Evolutionary conservation across 352 stramenopile species (phyloP), one percentile per base, ranked within the genome.

Genomic region (Phytophthora ramorum): DNA sequence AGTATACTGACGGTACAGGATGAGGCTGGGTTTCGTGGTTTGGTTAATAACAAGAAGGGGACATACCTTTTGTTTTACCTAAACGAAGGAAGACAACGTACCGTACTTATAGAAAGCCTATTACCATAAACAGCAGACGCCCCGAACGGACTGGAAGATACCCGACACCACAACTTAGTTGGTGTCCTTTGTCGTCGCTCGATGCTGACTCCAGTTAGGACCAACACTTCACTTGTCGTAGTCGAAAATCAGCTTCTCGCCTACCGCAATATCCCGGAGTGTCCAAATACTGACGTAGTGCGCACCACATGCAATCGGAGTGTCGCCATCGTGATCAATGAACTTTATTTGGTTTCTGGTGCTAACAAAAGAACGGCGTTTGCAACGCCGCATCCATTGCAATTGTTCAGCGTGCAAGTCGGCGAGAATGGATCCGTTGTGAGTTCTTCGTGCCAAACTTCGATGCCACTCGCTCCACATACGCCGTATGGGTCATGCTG

Each of bases 331-430:
- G 62, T 98, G 91, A 63, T 97, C 95, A 8, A 89, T 82, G 58
- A 96, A 98, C 54, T 94, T 90, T 51, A 80, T 92, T 69, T 98
- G 97, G 79, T 98, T 98, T 19, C 96, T 93, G 30, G 87, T 89
- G 26, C 87, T 83, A 26, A 92, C n/a, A n/a, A n/a, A n/a, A n/a
- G n/a, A n/a, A n/a, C n/a, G n/a, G n/a, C n/a, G n/a, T n/a, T n/a
- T n/a, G n/a, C n/a, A n/a, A n/a, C n/a, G n/a, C n/a, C n/a, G n/a
- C n/a, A n/a, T n/a, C n/a, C n/a, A n/a, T n/a, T n/a, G n/a, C n/a
- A n/a, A n/a, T n/a, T n/a, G n/a, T n/a, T n/a, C n/a, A n/a, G n/a
- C n/a, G n/a, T n/a, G n/a, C n/a, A n/a, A n/a, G n/a, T n/a, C n/a
- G n/a, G n/a, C n/a, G n/a, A n/a, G n/a, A n/a, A n/a, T n/a, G n/a